Evolutionary conservation across 345 rosid genomes (phyloP).

Genomic region (Euphorbia pulcherrima): DNA sequence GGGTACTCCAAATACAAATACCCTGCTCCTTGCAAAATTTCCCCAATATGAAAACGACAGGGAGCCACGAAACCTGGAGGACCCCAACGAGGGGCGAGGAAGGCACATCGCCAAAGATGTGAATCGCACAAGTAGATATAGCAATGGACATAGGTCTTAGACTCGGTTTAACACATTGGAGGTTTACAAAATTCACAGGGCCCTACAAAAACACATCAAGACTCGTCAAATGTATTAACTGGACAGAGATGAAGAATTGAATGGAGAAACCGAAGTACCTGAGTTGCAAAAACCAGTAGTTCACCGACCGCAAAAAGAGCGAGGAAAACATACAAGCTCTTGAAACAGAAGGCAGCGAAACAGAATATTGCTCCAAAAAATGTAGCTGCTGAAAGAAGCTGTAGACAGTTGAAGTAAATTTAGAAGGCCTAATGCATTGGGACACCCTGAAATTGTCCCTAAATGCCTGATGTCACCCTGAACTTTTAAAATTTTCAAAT

Average conservation of each 20-base stretch:
- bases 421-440: too few relatives aligned
- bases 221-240: neutral
- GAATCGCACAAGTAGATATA: conserved; percentile 81
- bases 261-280: conserved; percentile 44
- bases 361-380: conserved; percentile 73
- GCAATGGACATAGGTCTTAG: conserved; percentile 96
- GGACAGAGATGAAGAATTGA: neutral
- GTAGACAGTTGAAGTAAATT: conserved; percentile 25
- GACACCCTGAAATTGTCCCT: too few relatives aligned
- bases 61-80: conserved; percentile 53
- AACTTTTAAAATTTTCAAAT: too few relatives aligned
- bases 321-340: conserved; percentile 80
- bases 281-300: conserved; percentile 79
- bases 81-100: conserved; percentile 95
- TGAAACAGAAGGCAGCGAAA: conserved; percentile 75
- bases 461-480: too few relatives aligned
- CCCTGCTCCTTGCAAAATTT: too few relatives aligned
- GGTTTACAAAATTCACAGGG: conserved; percentile 89
- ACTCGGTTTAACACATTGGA: conserved; percentile 85
- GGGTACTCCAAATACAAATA: too few relatives aligned
- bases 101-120: conserved; percentile 95
- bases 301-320: conserved; percentile 80
- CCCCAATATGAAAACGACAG: neutral
- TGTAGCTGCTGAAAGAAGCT: conserved; percentile 76
- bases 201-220: conserved; percentile 41